Evolutionary conservation across 2,329 filamentous ascomycete genomes (phyloP), one percentile per base, ranked within the genome.

Genomic region (Fusarium kyushuense): DNA sequence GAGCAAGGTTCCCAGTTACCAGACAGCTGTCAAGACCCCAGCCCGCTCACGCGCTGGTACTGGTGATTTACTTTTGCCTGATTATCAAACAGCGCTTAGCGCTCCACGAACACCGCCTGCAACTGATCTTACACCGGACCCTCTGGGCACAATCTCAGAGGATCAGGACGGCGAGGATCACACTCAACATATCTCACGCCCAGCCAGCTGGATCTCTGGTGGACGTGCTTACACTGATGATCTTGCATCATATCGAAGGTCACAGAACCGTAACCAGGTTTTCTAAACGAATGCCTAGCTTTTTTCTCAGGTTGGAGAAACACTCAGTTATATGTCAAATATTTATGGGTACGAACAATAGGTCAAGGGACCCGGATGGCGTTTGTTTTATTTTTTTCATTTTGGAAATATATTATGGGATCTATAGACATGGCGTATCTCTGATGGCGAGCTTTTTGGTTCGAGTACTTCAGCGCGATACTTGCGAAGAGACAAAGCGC

Each of bases 1-100:
- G 41, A 91, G 84, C 76, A 91, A 91, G 68, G 91, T 94, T 3
- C 92, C 92, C 2, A 94, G 91, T 58, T 94, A 94, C 76, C 86
- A 86, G 17, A 94, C 92, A 2, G 92, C 92, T 0, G 87, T 93
- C 27, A 87, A 87, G 66, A 87, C 89, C 1, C 87, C 89, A 7
- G 86, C 88, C 17, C 84, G 86, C 51, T 83, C 84, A 33, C 82
- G 82, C 16, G 83, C 80, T 48, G 83, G 82, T 42, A 78, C 83
- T 9, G 83, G 84, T 23, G 82, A 83, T 32, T 77, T 81, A 7
- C 78, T 78, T 14, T 83, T 92, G 8, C 91, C 91, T 1, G 88
- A 92, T 74, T 94, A 94, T 74, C 80, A 85, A 57, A 85, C 89
- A 4, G 89, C 87, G 1, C 79, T 86, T 42, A 87, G 83, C 70